phyloP scores from a whole-genome alignment of 2,329 filamentous ascomycete species.

The Fusarium armeniacum region DNA sequence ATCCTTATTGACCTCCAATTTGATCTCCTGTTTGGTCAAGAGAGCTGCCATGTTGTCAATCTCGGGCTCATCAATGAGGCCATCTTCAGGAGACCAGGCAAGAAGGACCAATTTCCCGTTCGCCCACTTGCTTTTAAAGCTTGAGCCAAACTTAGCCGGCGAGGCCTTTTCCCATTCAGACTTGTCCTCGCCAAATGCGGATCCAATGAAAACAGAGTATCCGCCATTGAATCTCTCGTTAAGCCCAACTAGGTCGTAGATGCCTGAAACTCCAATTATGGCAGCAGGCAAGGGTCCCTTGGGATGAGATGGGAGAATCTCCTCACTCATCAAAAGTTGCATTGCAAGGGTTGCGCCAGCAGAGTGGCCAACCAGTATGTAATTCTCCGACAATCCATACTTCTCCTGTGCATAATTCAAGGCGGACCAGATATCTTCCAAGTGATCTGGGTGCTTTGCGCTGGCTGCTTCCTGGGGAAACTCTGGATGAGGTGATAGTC shows the following conservation, averaged over 20 bases:
- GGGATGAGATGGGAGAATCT: conserved; percentile 46
- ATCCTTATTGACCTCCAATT: conserved; percentile 55
- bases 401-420: conserved; percentile 63
- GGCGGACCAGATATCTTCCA: conserved; percentile 68
- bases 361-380: conserved; percentile 73
- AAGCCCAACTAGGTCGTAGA: conserved; percentile 74
- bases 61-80: conserved; percentile 69
- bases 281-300: conserved; percentile 61
- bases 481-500: conserved; percentile 67
- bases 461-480: conserved; percentile 56
- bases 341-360: conserved; percentile 74
- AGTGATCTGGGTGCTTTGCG: conserved; percentile 71
- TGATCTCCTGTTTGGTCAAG: conserved; percentile 58
- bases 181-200: conserved; percentile 71
- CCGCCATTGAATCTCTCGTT: conserved; percentile 59
- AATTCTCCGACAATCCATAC: conserved; percentile 63
- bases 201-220: conserved; percentile 70
- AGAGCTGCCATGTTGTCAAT: conserved; percentile 67
- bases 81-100: conserved; percentile 63
- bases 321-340: conserved; percentile 67
- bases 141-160: conserved; percentile 62
- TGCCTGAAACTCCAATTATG: conserved; percentile 73
- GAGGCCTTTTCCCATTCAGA: conserved; percentile 68
- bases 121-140: conserved; percentile 59
- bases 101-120: conserved; percentile 56